Conservation (phyloP, 2,329 filamentous ascomycete species). For the Neoscytalidium dimidiatum region DNA sequence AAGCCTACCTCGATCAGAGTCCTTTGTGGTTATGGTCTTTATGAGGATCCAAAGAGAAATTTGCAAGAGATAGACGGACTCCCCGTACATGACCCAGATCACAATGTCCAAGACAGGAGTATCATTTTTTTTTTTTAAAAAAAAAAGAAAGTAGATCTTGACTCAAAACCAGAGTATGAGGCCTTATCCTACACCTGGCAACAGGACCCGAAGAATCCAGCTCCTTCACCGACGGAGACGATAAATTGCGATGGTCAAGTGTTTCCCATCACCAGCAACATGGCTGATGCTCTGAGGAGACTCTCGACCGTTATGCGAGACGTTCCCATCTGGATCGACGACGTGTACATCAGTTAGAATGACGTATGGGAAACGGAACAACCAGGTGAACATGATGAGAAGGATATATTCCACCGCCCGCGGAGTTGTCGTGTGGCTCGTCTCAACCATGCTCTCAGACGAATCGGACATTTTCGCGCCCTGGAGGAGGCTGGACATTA, state of each 20-base stretch:
- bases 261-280: constrained; percentile 18
- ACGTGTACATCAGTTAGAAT: constrained; percentile 31
- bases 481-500: background rate
- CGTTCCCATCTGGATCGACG: constrained; percentile 30
- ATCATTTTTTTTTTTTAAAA: too few species aligned
- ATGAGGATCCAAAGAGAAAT: background rate
- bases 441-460: background rate
- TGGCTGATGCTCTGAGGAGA: constrained; percentile 19
- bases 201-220: background rate
- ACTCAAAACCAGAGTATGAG: background rate
- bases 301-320: constrained; percentile 1
- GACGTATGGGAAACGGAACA: constrained; percentile 26
- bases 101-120: background rate
- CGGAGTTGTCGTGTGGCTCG: constrained; percentile 31
- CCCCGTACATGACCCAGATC: background rate
- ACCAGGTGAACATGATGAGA: constrained; percentile 30
- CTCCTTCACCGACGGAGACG: background rate
- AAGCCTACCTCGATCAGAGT: background rate
- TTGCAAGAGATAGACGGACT: background rate
- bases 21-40: background rate
- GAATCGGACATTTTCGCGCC: background rate
- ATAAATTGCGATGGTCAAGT: background rate
- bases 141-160: background rate
- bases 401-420: constrained; percentile 30
- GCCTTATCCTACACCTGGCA: background rate